Evolutionary conservation across 2,329 filamentous ascomycete genomes (phyloP).

Genomic region (Penicillium fuscoglaucum): DNA sequence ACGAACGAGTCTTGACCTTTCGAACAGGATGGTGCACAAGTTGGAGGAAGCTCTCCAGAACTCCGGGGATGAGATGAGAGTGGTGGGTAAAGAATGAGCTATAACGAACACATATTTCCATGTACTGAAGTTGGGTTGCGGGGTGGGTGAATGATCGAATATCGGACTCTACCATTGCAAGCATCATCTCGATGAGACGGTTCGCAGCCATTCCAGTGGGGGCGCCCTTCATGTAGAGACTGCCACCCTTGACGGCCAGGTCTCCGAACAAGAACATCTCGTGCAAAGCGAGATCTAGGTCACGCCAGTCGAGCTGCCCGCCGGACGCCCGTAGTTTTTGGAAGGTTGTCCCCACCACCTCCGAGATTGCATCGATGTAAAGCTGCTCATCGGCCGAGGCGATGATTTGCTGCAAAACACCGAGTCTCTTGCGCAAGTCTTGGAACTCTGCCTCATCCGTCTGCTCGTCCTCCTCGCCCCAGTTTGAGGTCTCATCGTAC

Average conservation of each 20-base stretch:
- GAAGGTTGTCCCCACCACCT: constrained; percentile 84
- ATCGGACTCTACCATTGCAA: constrained; percentile 89
- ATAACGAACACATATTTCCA: constrained; percentile 97
- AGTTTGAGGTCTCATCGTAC: constrained; percentile 90
- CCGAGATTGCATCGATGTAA: constrained; percentile 85
- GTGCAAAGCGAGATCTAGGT: constrained; percentile 87
- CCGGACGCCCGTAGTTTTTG: constrained; percentile 73
- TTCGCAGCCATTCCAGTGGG: constrained; percentile 77
- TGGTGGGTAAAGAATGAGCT: constrained; percentile 89
- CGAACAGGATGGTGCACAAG: constrained; percentile 85
- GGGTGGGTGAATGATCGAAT: constrained; percentile 85
- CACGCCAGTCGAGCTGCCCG: constrained; percentile 83
- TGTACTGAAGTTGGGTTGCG: constrained; percentile 90
- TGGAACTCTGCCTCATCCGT: constrained; percentile 98
- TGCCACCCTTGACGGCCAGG: constrained; percentile 82
- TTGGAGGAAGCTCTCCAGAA: constrained; percentile 86
- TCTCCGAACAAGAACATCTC: constrained; percentile 97
- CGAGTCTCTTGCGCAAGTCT: constrained; percentile 84
- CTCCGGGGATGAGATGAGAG: constrained; percentile 75
- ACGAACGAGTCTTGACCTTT: constrained; percentile 85
- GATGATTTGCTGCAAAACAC: constrained; percentile 88
- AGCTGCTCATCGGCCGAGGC: constrained; percentile 84
- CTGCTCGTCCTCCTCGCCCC: constrained; percentile 91
- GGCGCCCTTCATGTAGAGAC: constrained; percentile 80
- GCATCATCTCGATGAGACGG: constrained; percentile 87